phyloP scores from a whole-genome alignment of 176 grass and related monocot genomes.

The Ensete ventricosum region DNA sequence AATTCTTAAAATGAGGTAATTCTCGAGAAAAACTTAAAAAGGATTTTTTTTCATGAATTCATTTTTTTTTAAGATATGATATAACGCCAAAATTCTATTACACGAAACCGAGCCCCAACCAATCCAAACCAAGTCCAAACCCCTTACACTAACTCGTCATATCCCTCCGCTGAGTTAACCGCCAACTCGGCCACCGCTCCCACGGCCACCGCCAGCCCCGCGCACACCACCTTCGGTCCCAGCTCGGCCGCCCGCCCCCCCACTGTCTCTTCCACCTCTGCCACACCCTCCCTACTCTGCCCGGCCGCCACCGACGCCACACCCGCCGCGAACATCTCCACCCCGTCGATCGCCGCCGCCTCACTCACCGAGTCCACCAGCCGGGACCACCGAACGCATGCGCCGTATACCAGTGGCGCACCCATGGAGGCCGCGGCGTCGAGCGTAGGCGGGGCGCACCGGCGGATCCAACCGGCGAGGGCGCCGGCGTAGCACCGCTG shows the following conservation, averaged over 20 bases:
- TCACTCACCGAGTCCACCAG: slow-evolving; percentile 48
- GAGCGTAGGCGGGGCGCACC: slow-evolving; percentile 18
- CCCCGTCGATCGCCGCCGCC: slow-evolving; percentile 66
- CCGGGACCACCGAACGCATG: slow-evolving; percentile 55
- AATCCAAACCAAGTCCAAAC: slow-evolving; percentile 6
- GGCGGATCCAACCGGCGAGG: slow-evolving; percentile 54
- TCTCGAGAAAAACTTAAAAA: too few relatives aligned
- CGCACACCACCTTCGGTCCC: slow-evolving; percentile 6
- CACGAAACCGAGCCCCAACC: too few relatives aligned
- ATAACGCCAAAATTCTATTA: too few relatives aligned
- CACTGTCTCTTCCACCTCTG: too few relatives aligned
- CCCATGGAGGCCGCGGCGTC: neutral
- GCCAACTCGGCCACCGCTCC: slow-evolving; percentile 11
- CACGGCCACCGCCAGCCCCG: slow-evolving; percentile 8
- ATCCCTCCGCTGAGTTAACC: slow-evolving; percentile 14
- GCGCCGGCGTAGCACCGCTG: slow-evolving; percentile 70
- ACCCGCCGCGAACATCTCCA: slow-evolving; percentile 75
- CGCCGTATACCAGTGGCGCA: slow-evolving; percentile 33
- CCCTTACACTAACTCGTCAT: slow-evolving; percentile 34
- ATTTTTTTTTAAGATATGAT: too few relatives aligned
- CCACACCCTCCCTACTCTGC: neutral
- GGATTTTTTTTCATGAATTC: too few relatives aligned
- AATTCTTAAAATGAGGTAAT: too few relatives aligned
- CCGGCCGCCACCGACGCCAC: slow-evolving; percentile 19
- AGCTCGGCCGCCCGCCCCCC: neutral